These are phyloP conservation scores for Saturnispora hagleri DNA, from an alignment of 805 yeast genomes.

Conservation along the genomic window DNA sequence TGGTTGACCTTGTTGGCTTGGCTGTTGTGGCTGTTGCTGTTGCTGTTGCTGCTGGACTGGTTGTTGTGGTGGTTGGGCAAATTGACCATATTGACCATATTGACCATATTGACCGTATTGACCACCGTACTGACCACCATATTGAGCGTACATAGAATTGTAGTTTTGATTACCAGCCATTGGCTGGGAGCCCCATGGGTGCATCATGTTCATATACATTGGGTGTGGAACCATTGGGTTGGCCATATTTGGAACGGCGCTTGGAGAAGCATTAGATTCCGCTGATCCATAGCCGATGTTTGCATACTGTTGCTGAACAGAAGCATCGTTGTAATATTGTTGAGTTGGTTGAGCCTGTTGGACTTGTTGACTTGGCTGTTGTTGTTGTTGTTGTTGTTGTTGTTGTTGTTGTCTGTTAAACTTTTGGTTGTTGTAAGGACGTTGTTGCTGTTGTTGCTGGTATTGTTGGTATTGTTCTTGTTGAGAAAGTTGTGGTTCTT, in stretches of 20 bases:
- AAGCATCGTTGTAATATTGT: conserved; percentile 11
- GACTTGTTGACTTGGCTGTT: conserved; percentile 13
- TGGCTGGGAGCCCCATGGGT: conserved; percentile 6
- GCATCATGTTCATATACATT: conserved; percentile 10
- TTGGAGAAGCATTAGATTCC: neutral
- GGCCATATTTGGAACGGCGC: conserved; percentile 2
- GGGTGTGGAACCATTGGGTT: conserved; percentile 9
- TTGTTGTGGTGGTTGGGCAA: conserved; percentile 5
- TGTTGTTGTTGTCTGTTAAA: conserved; percentile 13
- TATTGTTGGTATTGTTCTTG: conserved; percentile 27
- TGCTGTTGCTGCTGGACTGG: conserved; percentile 14
- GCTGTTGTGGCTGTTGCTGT: conserved; percentile 17
- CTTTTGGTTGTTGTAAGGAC: conserved; percentile 5
- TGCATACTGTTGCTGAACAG: conserved; percentile 6
- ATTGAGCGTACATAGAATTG: conserved; percentile 11
- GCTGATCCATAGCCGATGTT: neutral
- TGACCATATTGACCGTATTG: neutral
- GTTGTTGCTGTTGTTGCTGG: conserved; percentile 13
- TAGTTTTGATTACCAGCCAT: conserved; percentile 3
- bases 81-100: neutral
- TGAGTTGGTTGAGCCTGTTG: conserved; percentile 16
- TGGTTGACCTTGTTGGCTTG: conserved; percentile 16
- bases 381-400: neutral
- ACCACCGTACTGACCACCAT: conserved; percentile 15
- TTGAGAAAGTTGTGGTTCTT: conserved; percentile 16